Base-by-base conservation (phyloP, 257 asterid species). In the Nicotiana obtusifolia region DNA sequence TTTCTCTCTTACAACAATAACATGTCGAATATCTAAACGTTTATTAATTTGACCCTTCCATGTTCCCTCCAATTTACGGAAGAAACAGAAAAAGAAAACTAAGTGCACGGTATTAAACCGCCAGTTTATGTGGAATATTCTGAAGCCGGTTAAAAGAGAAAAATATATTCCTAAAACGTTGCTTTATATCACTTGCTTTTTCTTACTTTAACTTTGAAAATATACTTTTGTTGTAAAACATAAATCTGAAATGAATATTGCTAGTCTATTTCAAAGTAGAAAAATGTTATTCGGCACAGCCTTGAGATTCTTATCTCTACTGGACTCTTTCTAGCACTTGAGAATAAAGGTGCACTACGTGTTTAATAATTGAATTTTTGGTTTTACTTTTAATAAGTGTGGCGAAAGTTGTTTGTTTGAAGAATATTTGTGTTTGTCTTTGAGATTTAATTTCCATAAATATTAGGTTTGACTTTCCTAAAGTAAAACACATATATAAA, bases 341-440 rank as follows among this genome's bases (percentile, higher is more conserved):
- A 69, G 56, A 37, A 69, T 69, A 69, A 69, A 69, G 77, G 77
- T 69, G n/a, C 77, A 68, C 31, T n/a, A n/a, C 77, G 31, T 37
- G 33, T 11, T 30, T n/a, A 37, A 41, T 37, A 41, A 41, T 41
- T 41, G 49, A 1, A 41, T 1, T 41, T 41, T 8, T 41, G 0
- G 13, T 41, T 41, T 41, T 41, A 41, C 49, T 1, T 41, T 41
- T 41, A 9, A 41, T 0, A 41, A 2, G 0, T 9, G 13, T 9
- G 49, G 49, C 11, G 49, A 41, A 41, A 41, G 49, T 41, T 41
- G 11, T 41, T 10, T 1, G 49, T 41, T 41, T 41, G 49, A 41
- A 1, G 11, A 7, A 41, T 7, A 41, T 41, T 7, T 41, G 8
- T 8, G 2, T 41, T 37, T 41, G 49, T 1, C 49, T 41, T 8